These are phyloP conservation scores for Eruca vesicaria DNA, from an alignment of 441 rosid species.

Conservation along the genomic window DNA sequence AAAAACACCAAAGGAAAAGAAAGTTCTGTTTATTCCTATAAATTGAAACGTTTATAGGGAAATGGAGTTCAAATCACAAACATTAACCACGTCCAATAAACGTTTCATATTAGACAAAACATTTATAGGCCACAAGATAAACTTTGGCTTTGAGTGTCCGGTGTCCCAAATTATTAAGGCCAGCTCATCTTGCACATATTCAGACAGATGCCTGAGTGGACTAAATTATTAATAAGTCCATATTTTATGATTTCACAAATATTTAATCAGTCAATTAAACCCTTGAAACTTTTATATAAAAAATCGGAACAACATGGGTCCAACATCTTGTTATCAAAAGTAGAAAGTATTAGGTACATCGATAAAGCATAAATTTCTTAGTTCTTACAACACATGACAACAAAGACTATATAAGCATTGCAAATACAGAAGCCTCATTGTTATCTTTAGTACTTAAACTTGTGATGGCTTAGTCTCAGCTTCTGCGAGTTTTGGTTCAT, in stretches of 20 bases:
- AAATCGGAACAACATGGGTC: conserved; percentile 23
- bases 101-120: background rate
- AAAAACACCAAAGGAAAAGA: too few relatives aligned
- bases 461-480: conserved; percentile 22
- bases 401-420: conserved; percentile 7
- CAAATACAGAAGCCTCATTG: conserved; percentile 1
- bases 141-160: background rate
- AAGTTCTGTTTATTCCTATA: too few relatives aligned
- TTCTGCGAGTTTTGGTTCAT: conserved; percentile 22
- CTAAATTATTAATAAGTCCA: background rate
- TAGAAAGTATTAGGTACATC: background rate
- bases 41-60: background rate
- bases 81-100: background rate
- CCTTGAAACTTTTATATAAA: background rate
- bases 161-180: background rate
- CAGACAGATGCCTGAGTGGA: background rate
- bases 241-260: background rate
- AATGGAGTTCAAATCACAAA: background rate
- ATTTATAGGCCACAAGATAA: too few relatives aligned
- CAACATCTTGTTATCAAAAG: conserved; percentile 19
- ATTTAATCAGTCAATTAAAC: background rate
- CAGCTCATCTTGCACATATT: background rate
- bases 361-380: background rate
- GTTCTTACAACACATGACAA: conserved; percentile 2
- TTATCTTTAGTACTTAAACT: conserved; percentile 21